Evolutionary conservation across 129 eudicot genomes (phyloP).

Genomic region (Apium graveolens): DNA sequence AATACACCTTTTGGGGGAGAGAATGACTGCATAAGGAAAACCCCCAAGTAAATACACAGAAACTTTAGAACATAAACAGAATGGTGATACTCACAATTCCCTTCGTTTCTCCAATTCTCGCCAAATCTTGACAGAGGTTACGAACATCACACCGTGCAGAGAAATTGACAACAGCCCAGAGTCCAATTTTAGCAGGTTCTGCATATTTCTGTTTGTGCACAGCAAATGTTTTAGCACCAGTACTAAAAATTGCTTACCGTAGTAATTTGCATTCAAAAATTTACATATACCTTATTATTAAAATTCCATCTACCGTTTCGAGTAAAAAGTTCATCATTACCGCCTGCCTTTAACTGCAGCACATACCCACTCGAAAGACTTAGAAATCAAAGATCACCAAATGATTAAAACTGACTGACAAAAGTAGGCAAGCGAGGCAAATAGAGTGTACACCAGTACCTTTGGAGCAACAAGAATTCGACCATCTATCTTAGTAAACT

Average conservation of each 20-base stretch:
- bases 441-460: constrained; percentile 25
- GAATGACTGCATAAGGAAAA: constrained; percentile 20
- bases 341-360: constrained; percentile 62
- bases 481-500: constrained; percentile 62
- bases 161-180: constrained; percentile 49
- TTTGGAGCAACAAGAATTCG: constrained; percentile 71
- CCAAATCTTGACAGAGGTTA: constrained; percentile 27
- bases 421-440: neutral
- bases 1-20: constrained; percentile 44
- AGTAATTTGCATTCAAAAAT: neutral
- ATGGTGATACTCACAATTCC: constrained; percentile 32
- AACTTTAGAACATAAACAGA: neutral
- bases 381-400: neutral
- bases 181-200: constrained; percentile 35
- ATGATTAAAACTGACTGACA: neutral
- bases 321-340: constrained; percentile 59
- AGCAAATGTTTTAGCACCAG: neutral
- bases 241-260: neutral
- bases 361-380: neutral
- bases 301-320: constrained; percentile 71
- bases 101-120: constrained; percentile 35
- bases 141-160: constrained; percentile 46
- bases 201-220: constrained; percentile 23
- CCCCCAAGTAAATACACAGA: neutral
- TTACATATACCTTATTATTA: constrained; percentile 42